Base-by-base conservation (phyloP, 768 basidiomycete genomes). In the Amylocystis lapponica region DNA sequence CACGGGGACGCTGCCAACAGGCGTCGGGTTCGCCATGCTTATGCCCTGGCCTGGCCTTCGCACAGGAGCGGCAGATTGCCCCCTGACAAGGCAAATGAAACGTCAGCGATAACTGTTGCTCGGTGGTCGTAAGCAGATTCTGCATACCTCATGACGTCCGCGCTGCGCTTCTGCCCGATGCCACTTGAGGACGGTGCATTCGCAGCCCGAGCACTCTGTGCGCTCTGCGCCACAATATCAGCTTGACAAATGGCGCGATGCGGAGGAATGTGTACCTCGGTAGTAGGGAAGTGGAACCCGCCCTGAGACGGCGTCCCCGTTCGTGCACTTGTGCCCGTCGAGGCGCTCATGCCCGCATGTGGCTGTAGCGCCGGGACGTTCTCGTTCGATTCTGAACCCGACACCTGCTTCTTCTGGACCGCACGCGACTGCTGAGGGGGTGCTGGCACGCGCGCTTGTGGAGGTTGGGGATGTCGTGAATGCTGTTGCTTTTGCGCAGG, bases 121-220 rank as follows among this genome's bases (percentile, higher is more conserved):
- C n/a, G n/a, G n/a, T n/a, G n/a, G n/a, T n/a, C n/a, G n/a, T n/a
- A n/a, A n/a, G n/a, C n/a, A 50, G n/a, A n/a, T n/a, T n/a, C n/a
- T n/a, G n/a, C 52, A 21, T 27, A 54, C 53, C 51, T 45, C 53
- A 54, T 54, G 12, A 44, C 39, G 21, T 51, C 53, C 5, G 53
- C 53, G 17, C 22, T 54, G 19, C 53, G 50, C 39, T 51, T 51
- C 17, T 46, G 38, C 23, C 36, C 30, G 29, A 43, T 36, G 13
- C 13, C 25, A 27, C 34, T 46, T n/a, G 41, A 14, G 6, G 21
- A 25, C 17, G 13, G 30, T 20, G 29, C n/a, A 14, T 25, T 27
- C 34, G 21, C 17, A 7, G 44, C 9, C 12, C 19, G 25, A 10
- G 17, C 17, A 22, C 20, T 39, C 16, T 34, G 44, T 7, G 36